phyloP scores from a whole-genome alignment of 176 grass and related monocot species.

The Carex scoparia region DNA sequence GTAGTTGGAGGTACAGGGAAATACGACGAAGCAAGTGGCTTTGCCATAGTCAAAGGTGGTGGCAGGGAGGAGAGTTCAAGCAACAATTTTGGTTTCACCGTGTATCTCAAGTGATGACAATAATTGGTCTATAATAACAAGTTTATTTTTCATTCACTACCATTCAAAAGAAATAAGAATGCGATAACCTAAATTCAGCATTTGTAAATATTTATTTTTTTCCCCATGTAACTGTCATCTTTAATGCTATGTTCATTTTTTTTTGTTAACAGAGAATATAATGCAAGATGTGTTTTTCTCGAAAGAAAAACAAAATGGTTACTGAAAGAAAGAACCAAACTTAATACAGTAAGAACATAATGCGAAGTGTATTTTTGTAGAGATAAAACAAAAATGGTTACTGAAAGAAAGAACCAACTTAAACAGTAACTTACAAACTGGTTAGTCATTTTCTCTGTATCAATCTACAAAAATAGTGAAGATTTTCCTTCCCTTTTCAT shows the following conservation, averaged over 20 bases:
- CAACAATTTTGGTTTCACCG: conserved; percentile 36
- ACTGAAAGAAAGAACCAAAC: conserved; percentile 3
- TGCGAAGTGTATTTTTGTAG: not conserved
- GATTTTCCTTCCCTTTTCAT: not conserved
- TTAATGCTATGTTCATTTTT: not conserved
- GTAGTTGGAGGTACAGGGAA: conserved; percentile 64
- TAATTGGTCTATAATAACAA: not conserved
- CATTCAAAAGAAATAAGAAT: not conserved
- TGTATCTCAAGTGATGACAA: conserved; percentile 44
- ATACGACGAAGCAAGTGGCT: conserved; percentile 38
- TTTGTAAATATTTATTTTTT: not conserved
- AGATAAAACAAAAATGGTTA: not conserved
- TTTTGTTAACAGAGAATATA: not conserved
- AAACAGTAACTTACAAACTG: not conserved
- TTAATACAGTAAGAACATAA: not conserved
- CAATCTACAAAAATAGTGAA: not conserved
- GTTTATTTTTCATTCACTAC: not conserved
- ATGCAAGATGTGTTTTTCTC: not conserved
- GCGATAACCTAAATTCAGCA: not conserved
- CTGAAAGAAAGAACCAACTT: conserved; percentile 7
- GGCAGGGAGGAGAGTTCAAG: not conserved
- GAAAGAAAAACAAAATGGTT: not conserved
- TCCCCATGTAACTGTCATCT: not conserved
- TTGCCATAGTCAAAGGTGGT: conserved; percentile 33
- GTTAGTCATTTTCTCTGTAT: not conserved